Base-by-base conservation (phyloP, 1,139 yeast genomes). In the Magnusiomyces fungicola region DNA sequence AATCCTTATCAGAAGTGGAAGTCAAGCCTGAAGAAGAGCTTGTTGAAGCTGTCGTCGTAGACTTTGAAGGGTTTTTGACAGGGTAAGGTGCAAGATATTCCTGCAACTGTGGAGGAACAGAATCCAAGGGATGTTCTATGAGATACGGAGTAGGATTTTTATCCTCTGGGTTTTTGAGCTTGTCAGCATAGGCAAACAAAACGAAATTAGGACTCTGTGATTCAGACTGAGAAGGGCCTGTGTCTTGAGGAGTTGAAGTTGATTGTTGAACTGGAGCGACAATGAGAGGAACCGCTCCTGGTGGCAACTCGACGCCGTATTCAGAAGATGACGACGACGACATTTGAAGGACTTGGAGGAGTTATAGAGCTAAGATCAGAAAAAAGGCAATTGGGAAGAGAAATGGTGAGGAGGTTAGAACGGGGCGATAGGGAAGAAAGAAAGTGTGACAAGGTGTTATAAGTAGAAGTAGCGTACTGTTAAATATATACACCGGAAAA, bases 51-150 rank as follows among this genome's bases (percentile, higher is more conserved):
- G n/a, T n/a, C n/a, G n/a, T n/a, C n/a, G n/a, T n/a, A n/a, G n/a
- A n/a, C n/a, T n/a, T n/a, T n/a, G n/a, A n/a, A n/a, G n/a, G n/a
- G n/a, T n/a, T n/a, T n/a, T 38, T 14, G 40, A 55, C 45, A 7
- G 48, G 47, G 48, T 47, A 55, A 14, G 51, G 48, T 2, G 53
- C 55, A 29, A 51, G 32, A 43, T 52, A 54, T 12, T 39, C 40
- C 39, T 42, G 4, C 21, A 55, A 45, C 18, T 54, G 32, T 0
- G 30, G 32, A n/a, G 58, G 56, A 9, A 55, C 50, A 6, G 47
- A 6, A 16, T 46, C 50, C 16, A 55, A 44, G n/a, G 45, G 33
- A 12, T 47, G 47, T 33, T 50, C 48, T 12, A 49, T 40, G 19
- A 55, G 46, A 14, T 36, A 43, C 6, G 55, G 56, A 6, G 42